These are phyloP conservation scores for Hygrophorus russula DNA, from an alignment of 768 basidiomycete species.

Conservation along the genomic window DNA sequence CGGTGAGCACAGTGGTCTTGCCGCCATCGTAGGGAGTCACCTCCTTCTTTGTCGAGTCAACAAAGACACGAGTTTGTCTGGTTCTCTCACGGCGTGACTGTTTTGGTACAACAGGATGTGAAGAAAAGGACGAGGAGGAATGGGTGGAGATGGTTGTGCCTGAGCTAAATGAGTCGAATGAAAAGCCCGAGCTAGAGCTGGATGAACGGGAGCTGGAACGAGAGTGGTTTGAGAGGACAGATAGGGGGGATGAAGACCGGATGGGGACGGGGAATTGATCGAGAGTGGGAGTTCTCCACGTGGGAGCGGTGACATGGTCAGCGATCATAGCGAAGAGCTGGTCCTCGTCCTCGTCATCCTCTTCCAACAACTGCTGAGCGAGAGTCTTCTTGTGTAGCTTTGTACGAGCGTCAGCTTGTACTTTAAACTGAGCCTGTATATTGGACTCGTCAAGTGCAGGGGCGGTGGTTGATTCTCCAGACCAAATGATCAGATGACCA, in stretches of 20 bases:
- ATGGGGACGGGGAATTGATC: slow-evolving; percentile 43
- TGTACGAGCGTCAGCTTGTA: not conserved
- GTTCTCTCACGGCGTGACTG: slow-evolving; percentile 61
- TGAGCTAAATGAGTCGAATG: slow-evolving; percentile 34
- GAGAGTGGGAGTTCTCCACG: slow-evolving; percentile 57
- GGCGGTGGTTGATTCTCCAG: slow-evolving; percentile 31
- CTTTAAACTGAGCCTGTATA: not conserved
- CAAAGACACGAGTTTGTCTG: slow-evolving; percentile 57
- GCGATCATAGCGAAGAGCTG: slow-evolving; percentile 67
- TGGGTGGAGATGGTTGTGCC: slow-evolving; percentile 30
- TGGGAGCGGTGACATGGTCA: slow-evolving; percentile 55
- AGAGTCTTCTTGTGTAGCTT: slow-evolving; percentile 39
- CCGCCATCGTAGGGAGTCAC: slow-evolving; percentile 83
- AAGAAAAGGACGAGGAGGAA: slow-evolving; percentile 18
- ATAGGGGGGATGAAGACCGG: slow-evolving; percentile 49
- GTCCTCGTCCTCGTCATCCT: slow-evolving; percentile 63
- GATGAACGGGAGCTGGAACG: slow-evolving; percentile 64
- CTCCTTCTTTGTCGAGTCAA: slow-evolving; percentile 66
- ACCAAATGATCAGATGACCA: slow-evolving; percentile 55
- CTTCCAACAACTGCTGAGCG: slow-evolving; percentile 63
- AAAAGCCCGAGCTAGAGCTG: slow-evolving; percentile 56
- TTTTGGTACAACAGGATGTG: slow-evolving; percentile 24
- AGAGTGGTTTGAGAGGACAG: slow-evolving; percentile 50
- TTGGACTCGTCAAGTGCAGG: slow-evolving; percentile 6
- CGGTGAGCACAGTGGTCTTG: slow-evolving; percentile 80